Conservation (phyloP, 2,329 filamentous ascomycete species). For the Pestalotiopsis sp. region DNA sequence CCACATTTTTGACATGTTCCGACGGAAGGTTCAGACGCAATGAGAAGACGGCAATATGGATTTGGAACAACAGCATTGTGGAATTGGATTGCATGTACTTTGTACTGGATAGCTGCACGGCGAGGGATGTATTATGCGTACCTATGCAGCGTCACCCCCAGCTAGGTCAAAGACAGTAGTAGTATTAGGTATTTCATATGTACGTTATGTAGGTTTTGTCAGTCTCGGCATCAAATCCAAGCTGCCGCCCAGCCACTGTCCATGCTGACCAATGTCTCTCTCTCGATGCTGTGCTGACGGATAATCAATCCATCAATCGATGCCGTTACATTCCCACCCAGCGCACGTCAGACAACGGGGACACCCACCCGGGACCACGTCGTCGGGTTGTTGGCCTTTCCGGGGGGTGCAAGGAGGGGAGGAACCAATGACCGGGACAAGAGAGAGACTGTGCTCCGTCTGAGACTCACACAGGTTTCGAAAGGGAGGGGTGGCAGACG, state of each 20-base stretch:
- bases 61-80: too few species aligned
- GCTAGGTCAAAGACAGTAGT: too few species aligned
- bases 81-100: too few species aligned
- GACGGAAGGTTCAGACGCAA: background rate
- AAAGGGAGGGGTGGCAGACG: too few species aligned
- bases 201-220: too few species aligned
- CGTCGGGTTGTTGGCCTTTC: background rate
- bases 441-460: background rate
- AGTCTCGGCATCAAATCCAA: too few species aligned
- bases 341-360: background rate
- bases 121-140: too few species aligned
- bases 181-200: too few species aligned
- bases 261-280: background rate
- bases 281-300: background rate
- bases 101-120: too few species aligned
- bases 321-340: background rate
- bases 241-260: too few species aligned
- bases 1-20: background rate
- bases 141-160: too few species aligned
- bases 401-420: background rate
- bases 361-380: background rate
- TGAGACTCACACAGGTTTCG: background rate
- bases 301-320: background rate
- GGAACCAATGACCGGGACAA: too few species aligned
- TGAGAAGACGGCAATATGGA: background rate